phyloP scores from a whole-genome alignment of 257 asterid species.

The Primulina tabacum region DNA sequence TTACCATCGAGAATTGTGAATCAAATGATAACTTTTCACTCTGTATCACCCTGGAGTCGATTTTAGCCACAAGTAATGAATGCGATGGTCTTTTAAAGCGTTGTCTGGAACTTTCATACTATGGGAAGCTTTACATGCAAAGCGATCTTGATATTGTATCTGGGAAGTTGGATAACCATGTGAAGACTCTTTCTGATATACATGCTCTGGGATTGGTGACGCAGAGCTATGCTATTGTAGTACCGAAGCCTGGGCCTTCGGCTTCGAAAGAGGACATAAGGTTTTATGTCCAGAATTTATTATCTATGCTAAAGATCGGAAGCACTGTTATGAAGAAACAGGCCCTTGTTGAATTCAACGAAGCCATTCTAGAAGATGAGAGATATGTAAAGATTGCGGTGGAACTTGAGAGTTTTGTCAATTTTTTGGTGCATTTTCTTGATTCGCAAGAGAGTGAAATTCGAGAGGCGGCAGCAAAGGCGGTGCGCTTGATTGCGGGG shows the following conservation, averaged over 20 bases:
- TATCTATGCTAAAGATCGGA: constrained; percentile 70
- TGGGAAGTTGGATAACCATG: constrained; percentile 49
- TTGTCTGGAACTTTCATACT: constrained; percentile 54
- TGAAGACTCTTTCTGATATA: constrained; percentile 47
- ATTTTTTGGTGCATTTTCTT: constrained; percentile 52
- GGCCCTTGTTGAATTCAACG: constrained; percentile 59
- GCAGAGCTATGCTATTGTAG: constrained; percentile 66
- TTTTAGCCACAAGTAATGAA: constrained; percentile 39
- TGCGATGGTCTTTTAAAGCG: constrained; percentile 48
- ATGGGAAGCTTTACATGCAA: constrained; percentile 86
- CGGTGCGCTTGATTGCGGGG: constrained; percentile 52
- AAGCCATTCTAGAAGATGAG: constrained; percentile 59
- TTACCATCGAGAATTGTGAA: not conserved
- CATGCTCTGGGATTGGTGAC: constrained; percentile 63
- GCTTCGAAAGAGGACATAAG: constrained; percentile 72
- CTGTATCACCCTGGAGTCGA: constrained; percentile 45
- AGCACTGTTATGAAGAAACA: constrained; percentile 69
- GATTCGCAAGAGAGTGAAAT: constrained; percentile 57
- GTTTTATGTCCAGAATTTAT: constrained; percentile 61
- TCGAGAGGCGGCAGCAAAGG: constrained; percentile 59
- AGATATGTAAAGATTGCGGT: constrained; percentile 49
- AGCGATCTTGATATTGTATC: constrained; percentile 75
- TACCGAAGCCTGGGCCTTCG: constrained; percentile 55
- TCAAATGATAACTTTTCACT: constrained; percentile 47
- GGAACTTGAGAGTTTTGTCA: constrained; percentile 56